Base-by-base conservation (phyloP, 176 grass and related monocot species). In the Phoenix roebelenii region DNA sequence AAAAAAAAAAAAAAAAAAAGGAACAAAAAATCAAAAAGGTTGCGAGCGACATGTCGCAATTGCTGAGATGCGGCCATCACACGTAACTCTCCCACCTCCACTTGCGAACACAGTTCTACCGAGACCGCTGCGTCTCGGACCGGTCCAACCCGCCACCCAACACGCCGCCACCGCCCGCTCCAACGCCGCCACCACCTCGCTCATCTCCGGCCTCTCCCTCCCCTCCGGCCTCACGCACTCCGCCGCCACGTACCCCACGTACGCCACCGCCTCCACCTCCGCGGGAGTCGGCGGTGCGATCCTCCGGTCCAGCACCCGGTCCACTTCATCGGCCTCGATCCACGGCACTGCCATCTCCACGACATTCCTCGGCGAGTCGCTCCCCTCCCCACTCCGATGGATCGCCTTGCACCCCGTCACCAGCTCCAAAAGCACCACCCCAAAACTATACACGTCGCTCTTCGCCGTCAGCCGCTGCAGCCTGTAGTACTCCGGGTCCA, bases 391-490 rank as follows among this genome's bases (percentile, higher is more conserved):
- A 14, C 58, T 61, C 56, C 79, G 81, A 71, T 90, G 76, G 55
- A 97, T 75, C 15, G 92, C 92, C 68, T 88, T 91, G 16, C 81
- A 32, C 3, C 92, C 92, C 2, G 92, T 97, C 61, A 97, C 64
- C 4, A 97, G 76, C 76, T 97, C 87, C 48, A 97, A 76, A 9
- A 93, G 74, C 72, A 93, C 94, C 4, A 98, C 79, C 35, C 94
- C 94, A 56, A 93, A 98, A 74, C 94, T 98, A 65, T 98, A 98
- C 49, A 98, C 88, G 60, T 98, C 94, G 72, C 94, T 98, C 25
- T 83, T 71, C 57, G 82, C 73, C 3, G 87, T 98, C 5, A 98
- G 77, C 29, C 89, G 77, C 55, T 85, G 88, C 22, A 82, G 68
- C 67, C 85, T 73, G 84, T 93, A 98, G 79, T 81, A 98, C 79